Evolutionary conservation across 2,329 filamentous ascomycete genomes (phyloP).

Genomic region (Tolypocladium ovalisporum): DNA sequence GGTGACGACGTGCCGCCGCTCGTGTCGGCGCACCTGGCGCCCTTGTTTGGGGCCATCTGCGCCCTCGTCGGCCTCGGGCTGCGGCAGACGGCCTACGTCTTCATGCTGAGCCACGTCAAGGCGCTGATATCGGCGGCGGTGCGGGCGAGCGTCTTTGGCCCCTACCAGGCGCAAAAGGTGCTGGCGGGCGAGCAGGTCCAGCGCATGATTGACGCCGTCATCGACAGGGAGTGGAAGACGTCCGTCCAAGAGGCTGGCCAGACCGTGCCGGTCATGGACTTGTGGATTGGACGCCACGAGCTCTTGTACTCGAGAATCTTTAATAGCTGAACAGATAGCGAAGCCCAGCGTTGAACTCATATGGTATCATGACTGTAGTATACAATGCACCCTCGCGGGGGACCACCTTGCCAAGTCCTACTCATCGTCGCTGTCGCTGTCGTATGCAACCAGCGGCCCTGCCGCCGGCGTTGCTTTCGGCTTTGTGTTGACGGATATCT

Average conservation of each 20-base stretch:
- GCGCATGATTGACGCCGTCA: slow-evolving; percentile 42
- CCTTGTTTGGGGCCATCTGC: slow-evolving; percentile 59
- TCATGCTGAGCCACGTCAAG: slow-evolving; percentile 66
- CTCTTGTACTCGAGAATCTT: slow-evolving; percentile 77
- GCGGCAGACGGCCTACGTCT: slow-evolving; percentile 60
- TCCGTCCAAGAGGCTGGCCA: slow-evolving; percentile 59
- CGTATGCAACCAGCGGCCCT: slow-evolving; percentile 78
- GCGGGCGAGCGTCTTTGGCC: slow-evolving; percentile 65
- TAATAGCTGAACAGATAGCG: slow-evolving; percentile 49
- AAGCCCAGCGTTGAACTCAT: background rate
- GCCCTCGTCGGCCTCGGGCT: slow-evolving; percentile 47
- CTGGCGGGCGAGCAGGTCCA: slow-evolving; percentile 52
- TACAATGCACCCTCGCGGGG: slow-evolving; percentile 3
- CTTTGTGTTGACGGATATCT: slow-evolving; percentile 43
- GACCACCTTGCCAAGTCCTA: slow-evolving; percentile 17
- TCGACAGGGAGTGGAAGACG: slow-evolving; percentile 49
- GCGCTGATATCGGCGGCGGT: slow-evolving; percentile 68
- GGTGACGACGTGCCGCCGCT: slow-evolving; percentile 28
- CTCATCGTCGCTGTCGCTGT: slow-evolving; percentile 72
- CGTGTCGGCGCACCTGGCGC: slow-evolving; percentile 56
- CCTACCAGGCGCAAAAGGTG: slow-evolving; percentile 67
- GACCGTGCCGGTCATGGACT: slow-evolving; percentile 64
- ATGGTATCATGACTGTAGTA: slow-evolving; percentile 20
- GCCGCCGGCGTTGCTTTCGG: slow-evolving; percentile 39
- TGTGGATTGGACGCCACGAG: slow-evolving; percentile 78